Conservation (phyloP, 2,329 filamentous ascomycete species). For the Pseudogymnoascus sp. region DNA sequence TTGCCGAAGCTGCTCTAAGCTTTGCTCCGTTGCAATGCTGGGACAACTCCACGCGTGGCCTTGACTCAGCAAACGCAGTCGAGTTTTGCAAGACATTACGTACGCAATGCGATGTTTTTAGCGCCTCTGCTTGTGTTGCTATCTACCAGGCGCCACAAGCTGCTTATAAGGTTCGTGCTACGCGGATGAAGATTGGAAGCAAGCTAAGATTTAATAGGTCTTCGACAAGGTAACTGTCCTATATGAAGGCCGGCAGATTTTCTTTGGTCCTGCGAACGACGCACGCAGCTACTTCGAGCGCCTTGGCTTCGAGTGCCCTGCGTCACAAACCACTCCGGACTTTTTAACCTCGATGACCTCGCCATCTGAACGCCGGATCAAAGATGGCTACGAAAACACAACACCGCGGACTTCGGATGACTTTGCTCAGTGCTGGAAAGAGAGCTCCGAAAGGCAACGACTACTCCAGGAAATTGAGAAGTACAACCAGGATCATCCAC, state of each 20-base stretch:
- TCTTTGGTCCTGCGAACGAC: conserved; percentile 52
- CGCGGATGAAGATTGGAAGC: conserved; percentile 64
- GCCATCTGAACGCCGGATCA: conserved; percentile 60
- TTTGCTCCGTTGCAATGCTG: conserved; percentile 48
- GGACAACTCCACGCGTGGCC: conserved; percentile 60
- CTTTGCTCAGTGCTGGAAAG: conserved; percentile 49
- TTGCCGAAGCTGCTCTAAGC: conserved; percentile 40
- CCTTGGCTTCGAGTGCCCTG: conserved; percentile 54
- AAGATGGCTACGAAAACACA: conserved; percentile 30
- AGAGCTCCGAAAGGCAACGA: conserved; percentile 61
- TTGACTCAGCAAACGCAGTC: conserved; percentile 57
- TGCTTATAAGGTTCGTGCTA: conserved; percentile 67
- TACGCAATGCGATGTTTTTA: conserved; percentile 55
- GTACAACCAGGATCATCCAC: conserved; percentile 36
- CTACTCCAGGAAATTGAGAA: conserved; percentile 51
- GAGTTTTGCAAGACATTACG: conserved; percentile 55
- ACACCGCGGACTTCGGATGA: conserved; percentile 39
- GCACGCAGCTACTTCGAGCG: conserved; percentile 58
- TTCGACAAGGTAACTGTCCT: conserved; percentile 66
- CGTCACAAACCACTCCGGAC: conserved; percentile 57
- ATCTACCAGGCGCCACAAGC: conserved; percentile 64
- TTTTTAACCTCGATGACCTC: conserved; percentile 60
- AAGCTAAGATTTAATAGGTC: conserved; percentile 56
- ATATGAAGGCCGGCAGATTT: conserved; percentile 58
- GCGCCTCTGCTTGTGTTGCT: conserved; percentile 53